Evolutionary conservation across 805 yeast genomes (phyloP), one percentile per base, ranked within the genome.

Genomic region (Kluyveromyces wickerhamii): DNA sequence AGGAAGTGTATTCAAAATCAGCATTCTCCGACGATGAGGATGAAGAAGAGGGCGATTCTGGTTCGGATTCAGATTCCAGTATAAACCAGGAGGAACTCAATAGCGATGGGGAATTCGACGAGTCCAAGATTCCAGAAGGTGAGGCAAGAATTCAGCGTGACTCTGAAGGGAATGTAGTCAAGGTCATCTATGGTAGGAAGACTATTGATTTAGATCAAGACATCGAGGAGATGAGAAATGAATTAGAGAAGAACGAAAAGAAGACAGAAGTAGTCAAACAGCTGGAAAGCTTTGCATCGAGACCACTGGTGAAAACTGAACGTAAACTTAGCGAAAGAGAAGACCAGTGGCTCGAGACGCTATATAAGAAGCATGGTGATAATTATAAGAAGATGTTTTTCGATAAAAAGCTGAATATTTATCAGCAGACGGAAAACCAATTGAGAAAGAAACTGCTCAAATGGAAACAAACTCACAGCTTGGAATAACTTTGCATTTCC

Each of bases 351-450:
- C 57, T 84, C 27, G 60, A 56, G 30, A 59, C 59, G 16, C 64
- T 92, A 25, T 69, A 77, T 40, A 74, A 72, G 14, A 86, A 85
- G 55, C 77, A 92, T 52, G 96, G 96, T 12, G 94, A 86, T 45
- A 80, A 92, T 56, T 87, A 77, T 54, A 79, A 71, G 30, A 83
- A 78, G 48, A 92, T 92, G 98, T 80, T 76, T 56, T 82, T 94
- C 83, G 98, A 92, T 58, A 74, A 72, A 60, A 82, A 82, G 57
- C 67, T 88, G 42, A 89, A 89, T 57, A 72, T 79, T 2, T 73
- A 70, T 59, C 96, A 88, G 62, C 86, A 83, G 57, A 71, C 83
- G 41, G 78, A 77, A n/a, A 94, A 94, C 18, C 94, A 86, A 49
- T 63, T 89, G 47, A 79, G 71, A 59, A 74, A 73, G 57, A 74